phyloP scores from a whole-genome alignment of 2,329 filamentous ascomycete genomes.

The Trichoderma breve region DNA sequence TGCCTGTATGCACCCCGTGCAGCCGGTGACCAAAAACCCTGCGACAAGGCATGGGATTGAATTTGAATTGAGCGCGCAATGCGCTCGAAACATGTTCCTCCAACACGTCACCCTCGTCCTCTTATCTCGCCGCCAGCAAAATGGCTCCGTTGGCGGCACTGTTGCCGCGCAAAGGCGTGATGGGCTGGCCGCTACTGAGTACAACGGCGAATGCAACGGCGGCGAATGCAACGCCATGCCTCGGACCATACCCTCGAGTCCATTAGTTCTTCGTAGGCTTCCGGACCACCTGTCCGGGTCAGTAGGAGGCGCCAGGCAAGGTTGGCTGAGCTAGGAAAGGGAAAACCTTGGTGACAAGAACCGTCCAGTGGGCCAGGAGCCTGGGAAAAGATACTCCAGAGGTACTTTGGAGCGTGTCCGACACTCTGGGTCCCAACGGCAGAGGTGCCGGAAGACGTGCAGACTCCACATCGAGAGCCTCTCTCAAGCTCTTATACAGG shows the following conservation, averaged over 20 bases:
- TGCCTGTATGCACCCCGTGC: slow-evolving; percentile 4
- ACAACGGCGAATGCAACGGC: not conserved
- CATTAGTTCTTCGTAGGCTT: not conserved
- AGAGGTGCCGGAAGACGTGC: not conserved
- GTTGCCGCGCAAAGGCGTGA: not conserved
- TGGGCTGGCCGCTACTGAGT: not conserved
- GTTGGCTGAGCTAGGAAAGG: not conserved
- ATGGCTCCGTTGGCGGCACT: not conserved
- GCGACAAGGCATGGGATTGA: not conserved
- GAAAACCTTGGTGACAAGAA: not conserved
- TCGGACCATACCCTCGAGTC: not conserved
- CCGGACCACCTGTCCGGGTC: slow-evolving; percentile 11
- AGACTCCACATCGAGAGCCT: slow-evolving; percentile 14
- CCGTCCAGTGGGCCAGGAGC: not conserved
- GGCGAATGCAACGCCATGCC: not conserved
- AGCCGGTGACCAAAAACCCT: not conserved
- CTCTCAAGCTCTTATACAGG: not conserved
- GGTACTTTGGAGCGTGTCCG: not conserved
- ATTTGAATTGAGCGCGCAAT: slow-evolving; percentile 1
- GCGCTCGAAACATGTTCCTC: not conserved
- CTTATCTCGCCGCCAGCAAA: not conserved
- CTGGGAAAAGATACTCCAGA: not conserved
- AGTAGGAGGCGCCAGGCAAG: not conserved
- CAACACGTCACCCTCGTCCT: not conserved
- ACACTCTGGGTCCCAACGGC: not conserved